These are phyloP conservation scores for Candida chilensis DNA, from an alignment of 805 yeast genomes.

Conservation along the genomic window DNA sequence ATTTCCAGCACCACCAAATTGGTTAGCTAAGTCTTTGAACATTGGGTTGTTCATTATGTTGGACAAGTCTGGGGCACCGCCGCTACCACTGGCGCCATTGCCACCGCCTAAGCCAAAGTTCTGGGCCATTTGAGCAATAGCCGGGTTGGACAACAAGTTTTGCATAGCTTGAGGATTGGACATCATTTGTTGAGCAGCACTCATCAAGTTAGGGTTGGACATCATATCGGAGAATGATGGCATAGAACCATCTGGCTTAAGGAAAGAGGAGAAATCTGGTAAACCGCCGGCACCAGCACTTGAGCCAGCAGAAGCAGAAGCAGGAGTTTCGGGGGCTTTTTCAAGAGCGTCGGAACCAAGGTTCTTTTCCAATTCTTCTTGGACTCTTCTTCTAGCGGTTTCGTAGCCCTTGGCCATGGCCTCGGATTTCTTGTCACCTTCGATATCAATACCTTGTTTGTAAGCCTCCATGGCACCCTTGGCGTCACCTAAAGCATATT, in stretches of 20 bases:
- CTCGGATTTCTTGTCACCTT: conserved; percentile 77
- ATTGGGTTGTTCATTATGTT: conserved; percentile 79
- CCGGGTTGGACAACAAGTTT: conserved; percentile 73
- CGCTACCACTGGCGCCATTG: conserved; percentile 14
- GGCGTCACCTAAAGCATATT: conserved; percentile 89
- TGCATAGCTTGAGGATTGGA: conserved; percentile 70
- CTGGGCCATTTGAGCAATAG: conserved; percentile 76
- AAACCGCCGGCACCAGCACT: conserved; percentile 37
- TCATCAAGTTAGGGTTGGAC: conserved; percentile 88
- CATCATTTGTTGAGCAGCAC: conserved; percentile 85
- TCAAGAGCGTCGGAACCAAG: conserved; percentile 22
- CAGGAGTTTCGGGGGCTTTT: conserved; percentile 7
- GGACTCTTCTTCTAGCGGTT: conserved; percentile 83
- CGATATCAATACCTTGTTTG: conserved; percentile 76
- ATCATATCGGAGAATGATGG: conserved; percentile 61
- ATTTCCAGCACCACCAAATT: conserved; percentile 49
- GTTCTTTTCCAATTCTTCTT: conserved; percentile 50
- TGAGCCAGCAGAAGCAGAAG: conserved; percentile 12
- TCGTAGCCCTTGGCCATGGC: conserved; percentile 92
- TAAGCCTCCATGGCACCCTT: conserved; percentile 88
- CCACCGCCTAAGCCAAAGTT: conserved; percentile 62
- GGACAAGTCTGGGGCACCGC: conserved; percentile 41
- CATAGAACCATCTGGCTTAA: conserved; percentile 72
- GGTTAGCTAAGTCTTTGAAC: conserved; percentile 62
- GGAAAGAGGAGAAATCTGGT: conserved; percentile 77